phyloP scores from a whole-genome alignment of 1,284 basidiomycete species.

The Microbotryum violaceum region DNA sequence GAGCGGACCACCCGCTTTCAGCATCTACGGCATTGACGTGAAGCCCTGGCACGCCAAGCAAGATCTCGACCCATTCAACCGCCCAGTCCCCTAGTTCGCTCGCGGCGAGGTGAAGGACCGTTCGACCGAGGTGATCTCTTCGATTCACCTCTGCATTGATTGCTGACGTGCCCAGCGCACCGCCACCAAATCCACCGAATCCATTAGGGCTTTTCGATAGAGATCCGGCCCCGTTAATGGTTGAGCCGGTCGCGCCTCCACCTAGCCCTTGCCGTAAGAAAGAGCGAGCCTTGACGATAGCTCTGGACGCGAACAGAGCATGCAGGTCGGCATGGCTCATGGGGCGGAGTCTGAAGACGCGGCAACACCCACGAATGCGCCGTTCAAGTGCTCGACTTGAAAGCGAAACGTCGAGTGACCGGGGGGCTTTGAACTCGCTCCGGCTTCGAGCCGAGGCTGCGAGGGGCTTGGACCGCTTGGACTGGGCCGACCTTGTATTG shows the following conservation, averaged over 20 bases:
- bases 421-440: too few species aligned
- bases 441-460: too few species aligned
- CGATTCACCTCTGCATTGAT: conserved; percentile 57
- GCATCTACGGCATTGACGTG: conserved; percentile 74
- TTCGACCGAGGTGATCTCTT: conserved; percentile 62
- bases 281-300: conserved; percentile 26
- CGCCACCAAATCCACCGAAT: conserved; percentile 2
- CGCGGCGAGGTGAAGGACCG: conserved; percentile 73
- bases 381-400: too few species aligned
- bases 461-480: too few species aligned
- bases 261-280: conserved; percentile 15
- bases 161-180: not conserved
- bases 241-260: not conserved
- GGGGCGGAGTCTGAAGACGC: not conserved
- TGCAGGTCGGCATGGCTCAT: conserved; percentile 27
- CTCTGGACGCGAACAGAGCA: conserved; percentile 26
- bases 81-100: conserved; percentile 54
- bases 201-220: conserved; percentile 15
- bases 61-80: conserved; percentile 67
- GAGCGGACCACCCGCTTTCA: conserved; percentile 84
- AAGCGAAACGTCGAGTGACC: too few species aligned
- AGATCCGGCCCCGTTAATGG: not conserved
- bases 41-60: conserved; percentile 69
- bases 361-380: too few species aligned
- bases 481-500: too few species aligned